A percentile compares a stretch with the other conserved stretches of the same genome.
Conservation (phyloP, 208 protist species). For the Wallacemonas sp. region DNA sequence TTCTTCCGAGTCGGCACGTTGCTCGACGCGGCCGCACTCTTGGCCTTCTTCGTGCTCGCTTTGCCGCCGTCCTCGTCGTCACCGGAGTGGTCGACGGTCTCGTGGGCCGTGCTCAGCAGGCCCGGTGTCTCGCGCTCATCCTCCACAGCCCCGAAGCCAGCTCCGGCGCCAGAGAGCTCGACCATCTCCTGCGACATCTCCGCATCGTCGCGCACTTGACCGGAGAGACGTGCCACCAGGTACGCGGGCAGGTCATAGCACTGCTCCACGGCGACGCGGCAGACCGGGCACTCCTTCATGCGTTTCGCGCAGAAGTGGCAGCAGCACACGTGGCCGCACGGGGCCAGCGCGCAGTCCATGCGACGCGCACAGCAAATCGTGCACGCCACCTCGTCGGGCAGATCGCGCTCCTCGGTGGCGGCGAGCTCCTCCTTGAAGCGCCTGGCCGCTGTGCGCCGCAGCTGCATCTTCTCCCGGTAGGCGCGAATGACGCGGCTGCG, state of each 20-base stretch:
- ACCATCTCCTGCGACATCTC: slow-evolving; percentile 12
- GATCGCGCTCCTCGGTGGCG: slow-evolving; percentile 29
- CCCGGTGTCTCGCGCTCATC: slow-evolving; percentile 1
- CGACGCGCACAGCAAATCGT: slow-evolving; percentile 48
- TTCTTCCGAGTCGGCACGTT: too few relatives aligned
- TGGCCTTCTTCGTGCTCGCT: not conserved
- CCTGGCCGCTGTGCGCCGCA: slow-evolving; percentile 31
- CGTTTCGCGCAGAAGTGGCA: slow-evolving; percentile 46
- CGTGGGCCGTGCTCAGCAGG: not conserved
- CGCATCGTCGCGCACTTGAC: slow-evolving; percentile 5
- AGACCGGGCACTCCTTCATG: slow-evolving; percentile 45
- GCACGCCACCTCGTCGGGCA: slow-evolving; percentile 33
- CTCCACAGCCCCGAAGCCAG: not conserved
- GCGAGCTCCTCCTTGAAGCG: slow-evolving; percentile 35
- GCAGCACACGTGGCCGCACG: slow-evolving; percentile 51
- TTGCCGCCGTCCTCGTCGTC: not conserved
- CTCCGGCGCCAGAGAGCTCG: not conserved
- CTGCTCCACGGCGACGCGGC: slow-evolving; percentile 34
- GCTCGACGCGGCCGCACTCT: too few relatives aligned
- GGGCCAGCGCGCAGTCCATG: slow-evolving; percentile 44
- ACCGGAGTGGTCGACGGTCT: not conserved
- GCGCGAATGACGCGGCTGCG: slow-evolving; percentile 30
- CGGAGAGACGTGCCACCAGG: slow-evolving; percentile 34
- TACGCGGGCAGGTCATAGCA: slow-evolving; percentile 43
- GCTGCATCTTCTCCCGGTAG: slow-evolving; percentile 22